phyloP scores from a whole-genome alignment of 23 red algal species.

The Gracilaria domingensis region DNA sequence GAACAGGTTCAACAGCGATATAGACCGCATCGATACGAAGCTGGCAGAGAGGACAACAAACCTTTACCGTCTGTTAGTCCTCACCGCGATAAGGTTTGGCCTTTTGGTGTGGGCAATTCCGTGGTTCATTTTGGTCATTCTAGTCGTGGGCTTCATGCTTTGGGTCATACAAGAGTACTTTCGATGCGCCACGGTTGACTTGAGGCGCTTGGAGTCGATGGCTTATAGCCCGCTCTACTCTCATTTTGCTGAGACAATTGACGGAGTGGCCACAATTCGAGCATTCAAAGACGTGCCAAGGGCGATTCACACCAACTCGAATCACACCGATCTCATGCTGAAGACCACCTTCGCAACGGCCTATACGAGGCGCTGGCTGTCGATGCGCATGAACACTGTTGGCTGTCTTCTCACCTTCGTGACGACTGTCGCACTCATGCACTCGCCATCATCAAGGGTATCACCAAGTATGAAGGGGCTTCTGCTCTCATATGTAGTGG shows the following conservation, averaged over 20 bases:
- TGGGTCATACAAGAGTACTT: slow-evolving; percentile 59
- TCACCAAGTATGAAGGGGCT: slow-evolving; percentile 75
- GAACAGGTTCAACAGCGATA: slow-evolving; percentile 79
- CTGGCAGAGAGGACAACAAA: slow-evolving; percentile 40
- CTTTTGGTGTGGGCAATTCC: slow-evolving; percentile 71
- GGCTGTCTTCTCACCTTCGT: slow-evolving; percentile 7
- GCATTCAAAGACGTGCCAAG: slow-evolving; percentile 65
- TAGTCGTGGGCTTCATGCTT: slow-evolving; percentile 42
- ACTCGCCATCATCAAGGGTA: slow-evolving; percentile 21
- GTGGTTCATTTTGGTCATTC: slow-evolving; percentile 65
- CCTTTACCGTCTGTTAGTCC: slow-evolving; percentile 35
- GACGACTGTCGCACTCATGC: slow-evolving; percentile 39
- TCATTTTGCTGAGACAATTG: slow-evolving; percentile 88
- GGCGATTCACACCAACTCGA: slow-evolving; percentile 23
- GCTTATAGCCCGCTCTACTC: slow-evolving; percentile 82
- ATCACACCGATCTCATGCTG: slow-evolving; percentile 36
- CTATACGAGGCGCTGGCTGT: slow-evolving; percentile 55
- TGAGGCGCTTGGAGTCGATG: slow-evolving; percentile 85
- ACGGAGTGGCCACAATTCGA: slow-evolving; percentile 83
- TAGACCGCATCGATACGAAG: slow-evolving; percentile 68
- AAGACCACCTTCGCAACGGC: slow-evolving; percentile 30
- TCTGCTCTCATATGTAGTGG: slow-evolving; percentile 66
- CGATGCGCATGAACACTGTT: slow-evolving; percentile 59
- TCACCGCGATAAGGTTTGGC: slow-evolving; percentile 25
- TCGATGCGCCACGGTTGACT: slow-evolving; percentile 59